These are phyloP conservation scores for Aegilops sharonensis DNA, from an alignment of 176 grass and related monocot species.

Conservation along the genomic window DNA sequence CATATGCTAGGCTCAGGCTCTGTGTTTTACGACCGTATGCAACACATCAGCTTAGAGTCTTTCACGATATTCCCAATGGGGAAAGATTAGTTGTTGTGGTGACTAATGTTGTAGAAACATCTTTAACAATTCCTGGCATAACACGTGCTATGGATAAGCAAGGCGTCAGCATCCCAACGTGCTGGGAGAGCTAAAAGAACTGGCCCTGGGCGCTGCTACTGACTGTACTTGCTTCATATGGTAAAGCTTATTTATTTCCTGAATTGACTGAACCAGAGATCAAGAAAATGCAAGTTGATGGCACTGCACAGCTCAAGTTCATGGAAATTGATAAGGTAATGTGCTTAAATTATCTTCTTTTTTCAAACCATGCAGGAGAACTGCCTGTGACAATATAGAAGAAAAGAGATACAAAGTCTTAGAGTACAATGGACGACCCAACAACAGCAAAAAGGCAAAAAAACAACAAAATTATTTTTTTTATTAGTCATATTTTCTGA, in stretches of 20 bases:
- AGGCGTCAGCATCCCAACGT: constrained; percentile 81
- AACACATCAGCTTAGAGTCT: constrained; percentile 65
- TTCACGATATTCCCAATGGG: constrained; percentile 63
- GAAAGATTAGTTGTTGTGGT: constrained; percentile 85
- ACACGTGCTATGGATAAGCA: constrained; percentile 92
- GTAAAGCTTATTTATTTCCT: constrained; percentile 80
- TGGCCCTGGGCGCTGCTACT: constrained; percentile 85
- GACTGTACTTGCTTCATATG: constrained; percentile 75
- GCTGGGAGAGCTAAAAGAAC: constrained; percentile 80
- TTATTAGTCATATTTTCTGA: constrained; percentile 13
- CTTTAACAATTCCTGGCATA: constrained; percentile 88
- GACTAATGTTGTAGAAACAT: constrained; percentile 94
- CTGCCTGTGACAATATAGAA: too few species aligned
- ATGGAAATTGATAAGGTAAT: constrained; percentile 80
- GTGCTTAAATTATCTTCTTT: not conserved
- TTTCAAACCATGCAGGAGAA: not conserved
- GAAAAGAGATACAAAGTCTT: too few species aligned
- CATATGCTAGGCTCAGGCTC: constrained; percentile 16
- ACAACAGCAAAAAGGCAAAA: too few species aligned
- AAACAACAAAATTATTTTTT: too few species aligned
- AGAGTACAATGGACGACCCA: too few species aligned
- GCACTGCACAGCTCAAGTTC: constrained; percentile 79
- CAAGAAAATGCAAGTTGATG: constrained; percentile 76
- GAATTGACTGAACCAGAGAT: constrained; percentile 79
- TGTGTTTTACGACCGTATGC: constrained; percentile 66